A percentile compares a stretch with the other conserved stretches of the same genome.
phyloP scores from a whole-genome alignment of 148 eudicot genomes.

The Persicaria tinctoria region DNA sequence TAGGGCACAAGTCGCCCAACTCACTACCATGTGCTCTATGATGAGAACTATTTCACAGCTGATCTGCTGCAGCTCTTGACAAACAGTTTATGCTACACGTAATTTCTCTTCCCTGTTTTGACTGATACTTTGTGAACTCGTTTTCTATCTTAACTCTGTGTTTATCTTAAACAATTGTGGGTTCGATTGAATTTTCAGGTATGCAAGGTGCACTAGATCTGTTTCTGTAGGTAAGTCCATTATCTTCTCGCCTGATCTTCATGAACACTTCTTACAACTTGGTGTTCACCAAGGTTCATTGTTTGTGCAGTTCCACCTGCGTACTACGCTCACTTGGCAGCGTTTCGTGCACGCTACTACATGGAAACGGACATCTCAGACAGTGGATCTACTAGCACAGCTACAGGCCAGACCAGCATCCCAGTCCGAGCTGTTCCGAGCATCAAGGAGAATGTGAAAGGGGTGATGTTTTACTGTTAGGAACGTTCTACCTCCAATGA shows the following conservation, averaged over 20 bases:
- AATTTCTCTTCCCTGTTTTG: not conserved
- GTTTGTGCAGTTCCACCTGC: slow-evolving; percentile 68
- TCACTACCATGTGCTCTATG: slow-evolving; percentile 67
- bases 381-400: slow-evolving; percentile 30
- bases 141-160: not conserved
- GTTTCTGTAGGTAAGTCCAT: slow-evolving; percentile 63
- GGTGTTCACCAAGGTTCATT: not conserved
- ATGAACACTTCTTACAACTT: no score
- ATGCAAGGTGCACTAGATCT: slow-evolving; percentile 81
- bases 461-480: slow-evolving; percentile 68
- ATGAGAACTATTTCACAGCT: slow-evolving; percentile 56
- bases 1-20: slow-evolving; percentile 83
- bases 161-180: not conserved
- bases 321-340: slow-evolving; percentile 74
- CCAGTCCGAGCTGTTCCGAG: slow-evolving; percentile 27
- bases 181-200: slow-evolving; percentile 28
- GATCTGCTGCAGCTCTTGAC: slow-evolving; percentile 57
- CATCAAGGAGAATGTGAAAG: slow-evolving; percentile 45
- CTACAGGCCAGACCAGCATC: slow-evolving; percentile 20
- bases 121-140: not conserved
- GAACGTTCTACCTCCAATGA: no score
- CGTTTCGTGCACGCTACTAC: slow-evolving; percentile 78
- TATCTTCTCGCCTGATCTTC: not conserved
- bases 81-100: slow-evolving; percentile 67
- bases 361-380: slow-evolving; percentile 41